These are phyloP conservation scores for Paecilomyces sp. DNA, from an alignment of 2,329 filamentous ascomycete species.

Conservation along the genomic window DNA sequence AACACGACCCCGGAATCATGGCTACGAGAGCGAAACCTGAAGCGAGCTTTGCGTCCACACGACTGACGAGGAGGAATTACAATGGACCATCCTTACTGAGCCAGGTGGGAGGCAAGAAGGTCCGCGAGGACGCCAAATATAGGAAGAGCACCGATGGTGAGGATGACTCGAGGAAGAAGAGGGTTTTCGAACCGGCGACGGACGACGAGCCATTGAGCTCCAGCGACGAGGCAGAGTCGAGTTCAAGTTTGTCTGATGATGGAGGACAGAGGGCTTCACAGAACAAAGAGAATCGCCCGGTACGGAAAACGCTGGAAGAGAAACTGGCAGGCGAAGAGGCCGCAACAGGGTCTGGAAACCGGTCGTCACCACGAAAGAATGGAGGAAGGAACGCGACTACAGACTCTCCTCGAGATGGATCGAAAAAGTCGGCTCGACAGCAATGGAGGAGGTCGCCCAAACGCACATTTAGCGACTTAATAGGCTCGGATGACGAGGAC, in stretches of 20 bases:
- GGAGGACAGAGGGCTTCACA: neutral
- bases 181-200: slow-evolving; percentile 17
- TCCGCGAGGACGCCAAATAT: slow-evolving; percentile 2
- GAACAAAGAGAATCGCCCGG: neutral
- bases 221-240: slow-evolving; percentile 17
- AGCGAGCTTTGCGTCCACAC: slow-evolving; percentile 19
- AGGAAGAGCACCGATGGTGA: neutral
- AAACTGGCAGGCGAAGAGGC: slow-evolving; percentile 12
- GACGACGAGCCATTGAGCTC: slow-evolving; percentile 30
- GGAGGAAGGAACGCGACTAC: neutral
- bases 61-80: slow-evolving; percentile 13
- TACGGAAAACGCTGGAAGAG: slow-evolving; percentile 13
- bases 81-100: slow-evolving; percentile 15
- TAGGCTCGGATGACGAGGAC: neutral
- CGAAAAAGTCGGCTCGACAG: neutral
- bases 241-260: neutral
- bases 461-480: slow-evolving; percentile 4
- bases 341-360: slow-evolving; percentile 1
- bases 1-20: slow-evolving; percentile 10
- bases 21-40: slow-evolving; percentile 12
- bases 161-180: neutral
- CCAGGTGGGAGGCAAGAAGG: slow-evolving; percentile 6
- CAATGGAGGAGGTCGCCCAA: neutral
- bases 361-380: slow-evolving; percentile 1
- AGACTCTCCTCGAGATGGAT: neutral